Percentiles rank a stretch among this genome's conserved stretches.
Evolutionary conservation across 805 yeast genomes (phyloP).

Genomic region (Wickerhamiella spandovensis): DNA sequence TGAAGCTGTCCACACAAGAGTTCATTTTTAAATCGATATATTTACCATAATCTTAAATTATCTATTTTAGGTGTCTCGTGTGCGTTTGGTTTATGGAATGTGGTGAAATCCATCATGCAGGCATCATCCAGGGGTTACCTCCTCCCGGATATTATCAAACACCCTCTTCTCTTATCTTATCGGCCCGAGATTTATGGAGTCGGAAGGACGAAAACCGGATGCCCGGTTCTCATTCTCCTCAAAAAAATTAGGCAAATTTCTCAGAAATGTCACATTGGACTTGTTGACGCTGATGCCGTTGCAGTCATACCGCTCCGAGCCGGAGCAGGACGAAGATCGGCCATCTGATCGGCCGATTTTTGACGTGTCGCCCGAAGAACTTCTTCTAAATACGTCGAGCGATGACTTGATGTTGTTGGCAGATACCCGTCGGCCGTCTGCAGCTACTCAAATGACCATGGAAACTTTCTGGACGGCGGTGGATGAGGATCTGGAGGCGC

Average conservation of each 20-base stretch:
- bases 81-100: too few relatives aligned
- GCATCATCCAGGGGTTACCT: too few relatives aligned
- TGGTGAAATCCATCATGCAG: too few relatives aligned
- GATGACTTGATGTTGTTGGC: background rate
- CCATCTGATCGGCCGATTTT: background rate
- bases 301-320: background rate
- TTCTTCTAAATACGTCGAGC: background rate
- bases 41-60: too few relatives aligned
- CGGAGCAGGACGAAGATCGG: background rate
- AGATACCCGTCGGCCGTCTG: background rate
- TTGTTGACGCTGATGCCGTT: background rate
- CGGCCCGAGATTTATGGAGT: background rate
- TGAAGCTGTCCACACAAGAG: too few relatives aligned
- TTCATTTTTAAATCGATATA: too few relatives aligned
- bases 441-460: background rate
- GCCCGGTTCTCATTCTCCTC: background rate
- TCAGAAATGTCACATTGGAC: background rate
- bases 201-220: background rate
- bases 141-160: too few relatives aligned
- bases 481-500: background rate
- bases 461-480: background rate
- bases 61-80: too few relatives aligned
- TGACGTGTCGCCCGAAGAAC: background rate
- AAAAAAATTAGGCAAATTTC: background rate
- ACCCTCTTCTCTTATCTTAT: background rate